Evolutionary conservation across 148 eudicot genomes (phyloP), one percentile per base, ranked within the genome.

Genomic region (Tetragonia tetragonoides): DNA sequence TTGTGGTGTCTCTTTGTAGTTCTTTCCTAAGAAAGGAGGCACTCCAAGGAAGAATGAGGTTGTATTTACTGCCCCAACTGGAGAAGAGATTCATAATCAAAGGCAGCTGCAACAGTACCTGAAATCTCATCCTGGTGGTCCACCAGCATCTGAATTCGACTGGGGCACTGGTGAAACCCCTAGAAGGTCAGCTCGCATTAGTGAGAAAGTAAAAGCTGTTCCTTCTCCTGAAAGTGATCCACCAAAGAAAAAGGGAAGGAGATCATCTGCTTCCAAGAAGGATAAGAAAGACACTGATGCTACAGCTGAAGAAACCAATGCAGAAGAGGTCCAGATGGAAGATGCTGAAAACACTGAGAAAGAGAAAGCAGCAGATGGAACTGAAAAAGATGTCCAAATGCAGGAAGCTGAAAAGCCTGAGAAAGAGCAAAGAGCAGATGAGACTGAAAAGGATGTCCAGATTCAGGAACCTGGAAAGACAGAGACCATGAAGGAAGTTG

Each of bases 141-240:
- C 98, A 11, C 75, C 88, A 42, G 46, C 81, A 59, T 81, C 91
- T 0, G 98, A 94, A 76, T 94, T 94, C 83, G 97, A 90, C 73
- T 94, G 98, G 98, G 87, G 93, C 74, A 87, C 89, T 3, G 97
- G 97, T 49, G 97, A 94, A 80, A 92, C 92, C 28, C 97, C 95
- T 62, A 86, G 98, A 85, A 87, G 98, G 80, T 94, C 98, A 4
- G 77, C 97, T 65, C 84, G 98, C 68, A 89, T 94, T 72, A 94
- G 92, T 68, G 90, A 84, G 90, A 94, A 92, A 82, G 84, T 78
- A 54, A 94, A 92, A 84, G 77, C 84, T 47, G 63, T 81, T 49
- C 83, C 88, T 1, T 60, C 85, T 16, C 83, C 85, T 53, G 92
- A 88, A 78, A 88, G 78, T 69, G 91, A 86, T 73, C 79, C 90